Base-by-base conservation (phyloP, 768 basidiomycete genomes). In the Auricularia sp. region DNA sequence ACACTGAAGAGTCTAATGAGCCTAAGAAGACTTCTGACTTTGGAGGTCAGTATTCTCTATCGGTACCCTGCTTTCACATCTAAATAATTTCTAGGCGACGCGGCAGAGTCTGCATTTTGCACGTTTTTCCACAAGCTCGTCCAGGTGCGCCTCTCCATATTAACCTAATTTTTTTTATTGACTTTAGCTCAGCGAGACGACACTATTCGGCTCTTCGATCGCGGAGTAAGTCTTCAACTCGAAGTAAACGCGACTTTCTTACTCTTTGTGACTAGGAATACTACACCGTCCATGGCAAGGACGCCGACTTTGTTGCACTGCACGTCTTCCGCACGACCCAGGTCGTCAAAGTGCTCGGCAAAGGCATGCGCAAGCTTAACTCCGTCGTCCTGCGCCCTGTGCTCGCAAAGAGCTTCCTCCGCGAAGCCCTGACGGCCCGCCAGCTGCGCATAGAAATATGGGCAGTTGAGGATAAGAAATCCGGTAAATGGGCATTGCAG, bases 381-480 rank as follows among this genome's bases (percentile, higher is more conserved):
- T 88, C 87, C 63, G 93, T 97, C 61, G 85, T 83, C 0, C 79
- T 99, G 64, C 91, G 85, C 71, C 76, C 80, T 65, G 84, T 83
- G 16, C 84, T 93, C 18, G 94, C 94, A 0, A 89, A 91, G 69
- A 80, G 80, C 44, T 86, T 97, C 66, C 76, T 99, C 56, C 79
- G 97, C 35, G 96, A 98, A 61, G 94, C 93, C 0, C 73, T 99
- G 65, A 98, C 97, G 3, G 79, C 83, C 36, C 91, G 86, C 74
- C 96, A 98, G 76, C 83, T 99, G 66, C 83, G 90, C 58, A 84
- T 98, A 3, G 94, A 99, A 74, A 96, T 99, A 59, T 96, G 92
- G 87, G 79, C 75, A 11, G 84, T 89, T 1, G 88, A 90, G 68
- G 86, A 85, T 3, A 94, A 92, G 74, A 91, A 89, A 65, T 82